Evolutionary conservation across 2,329 filamentous ascomycete genomes (phyloP).

Genomic region (Parastagonospora avenae): DNA sequence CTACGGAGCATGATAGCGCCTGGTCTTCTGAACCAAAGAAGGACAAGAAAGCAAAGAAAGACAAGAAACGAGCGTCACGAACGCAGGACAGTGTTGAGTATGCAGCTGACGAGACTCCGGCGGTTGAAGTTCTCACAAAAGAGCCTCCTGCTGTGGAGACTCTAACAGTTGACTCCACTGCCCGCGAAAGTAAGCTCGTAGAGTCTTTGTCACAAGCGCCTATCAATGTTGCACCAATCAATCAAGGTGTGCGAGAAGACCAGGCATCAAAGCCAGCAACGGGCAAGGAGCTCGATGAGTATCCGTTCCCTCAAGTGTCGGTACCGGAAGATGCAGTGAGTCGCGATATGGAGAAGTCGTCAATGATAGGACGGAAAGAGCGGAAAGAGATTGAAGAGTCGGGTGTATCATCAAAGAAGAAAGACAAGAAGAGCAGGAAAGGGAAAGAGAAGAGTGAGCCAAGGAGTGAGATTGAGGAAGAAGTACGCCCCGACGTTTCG

Average conservation of each 20-base stretch:
- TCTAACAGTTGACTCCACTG: slow-evolving; percentile 26
- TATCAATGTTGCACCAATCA: not conserved
- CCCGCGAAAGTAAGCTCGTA: slow-evolving; percentile 21
- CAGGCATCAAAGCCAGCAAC: slow-evolving; percentile 5
- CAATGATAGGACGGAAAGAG: slow-evolving; percentile 25
- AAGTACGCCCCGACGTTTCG: not conserved
- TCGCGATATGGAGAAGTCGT: slow-evolving; percentile 1
- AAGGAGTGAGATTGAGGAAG: not conserved
- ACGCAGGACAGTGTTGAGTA: slow-evolving; percentile 38
- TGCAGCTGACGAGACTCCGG: slow-evolving; percentile 35
- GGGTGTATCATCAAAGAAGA: slow-evolving; percentile 50
- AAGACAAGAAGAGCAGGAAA: slow-evolving; percentile 47
- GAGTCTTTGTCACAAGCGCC: slow-evolving; percentile 9
- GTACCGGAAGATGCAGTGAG: slow-evolving; percentile 4
- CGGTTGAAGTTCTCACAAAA: slow-evolving; percentile 35
- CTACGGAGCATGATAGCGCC: slow-evolving; percentile 3
- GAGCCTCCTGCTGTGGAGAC: slow-evolving; percentile 43
- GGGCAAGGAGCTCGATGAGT: slow-evolving; percentile 24
- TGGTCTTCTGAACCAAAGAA: slow-evolving; percentile 16
- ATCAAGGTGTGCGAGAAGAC: slow-evolving; percentile 3
- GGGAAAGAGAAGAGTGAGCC: slow-evolving; percentile 32
- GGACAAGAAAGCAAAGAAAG: slow-evolving; percentile 39
- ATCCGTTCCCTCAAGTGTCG: slow-evolving; percentile 33
- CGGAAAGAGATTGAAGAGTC: slow-evolving; percentile 22
- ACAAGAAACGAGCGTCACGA: slow-evolving; percentile 28